Evolutionary conservation across 768 basidiomycete genomes (phyloP).

Genomic region (Candolleomyces aberdarensis): DNA sequence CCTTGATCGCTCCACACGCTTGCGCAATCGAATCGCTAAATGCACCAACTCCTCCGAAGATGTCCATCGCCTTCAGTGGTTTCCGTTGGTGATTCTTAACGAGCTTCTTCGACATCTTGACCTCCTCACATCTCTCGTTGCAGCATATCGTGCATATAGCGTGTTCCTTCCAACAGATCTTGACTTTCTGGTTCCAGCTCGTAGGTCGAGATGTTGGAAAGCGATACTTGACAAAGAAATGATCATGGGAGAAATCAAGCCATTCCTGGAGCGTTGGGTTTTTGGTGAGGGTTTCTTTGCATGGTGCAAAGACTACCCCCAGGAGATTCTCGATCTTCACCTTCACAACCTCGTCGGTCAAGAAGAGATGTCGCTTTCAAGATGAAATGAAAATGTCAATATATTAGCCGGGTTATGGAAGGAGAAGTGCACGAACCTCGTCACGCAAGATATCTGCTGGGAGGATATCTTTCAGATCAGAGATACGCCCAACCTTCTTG

Average conservation of each 20-base stretch:
- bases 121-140: conserved; percentile 25
- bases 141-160: conserved; percentile 47
- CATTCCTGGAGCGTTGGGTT: conserved; percentile 35
- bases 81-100: conserved; percentile 19
- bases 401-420: background rate
- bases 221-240: conserved; percentile 55
- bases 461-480: conserved; percentile 32
- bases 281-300: conserved; percentile 26
- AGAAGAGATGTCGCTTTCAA: conserved; percentile 56
- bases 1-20: conserved; percentile 47
- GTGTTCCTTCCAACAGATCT: conserved; percentile 32
- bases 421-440: conserved; percentile 41
- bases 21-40: conserved; percentile 59
- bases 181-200: conserved; percentile 34
- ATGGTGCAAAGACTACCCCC: conserved; percentile 45
- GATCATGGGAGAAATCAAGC: conserved; percentile 49
- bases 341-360: conserved; percentile 44
- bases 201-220: conserved; percentile 41
- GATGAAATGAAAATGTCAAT: background rate
- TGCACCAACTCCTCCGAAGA: conserved; percentile 57
- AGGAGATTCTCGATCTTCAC: conserved; percentile 39
- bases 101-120: conserved; percentile 32
- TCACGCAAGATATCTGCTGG: conserved; percentile 45
- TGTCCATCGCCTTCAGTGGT: conserved; percentile 36
- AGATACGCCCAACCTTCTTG: conserved; percentile 49